These are phyloP conservation scores for Rubia tinctorum DNA, from an alignment of 305 asterid species.

Conservation along the genomic window DNA sequence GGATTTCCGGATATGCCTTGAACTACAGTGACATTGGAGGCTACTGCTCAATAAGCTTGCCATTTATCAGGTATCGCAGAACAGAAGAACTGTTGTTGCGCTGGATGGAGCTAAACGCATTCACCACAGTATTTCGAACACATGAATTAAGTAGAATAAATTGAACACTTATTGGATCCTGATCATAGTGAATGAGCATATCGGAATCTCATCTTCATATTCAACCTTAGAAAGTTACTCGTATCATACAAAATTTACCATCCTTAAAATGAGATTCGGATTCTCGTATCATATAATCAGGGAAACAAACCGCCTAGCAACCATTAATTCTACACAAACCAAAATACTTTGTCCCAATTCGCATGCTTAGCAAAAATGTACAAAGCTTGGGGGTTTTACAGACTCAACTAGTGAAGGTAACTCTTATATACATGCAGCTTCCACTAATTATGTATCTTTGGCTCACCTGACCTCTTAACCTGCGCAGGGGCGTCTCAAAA, in stretches of 20 bases:
- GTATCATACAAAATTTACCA: too few species aligned
- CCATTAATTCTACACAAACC: conserved; percentile 79
- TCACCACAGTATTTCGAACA: conserved; percentile 81
- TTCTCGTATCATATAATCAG: too few species aligned
- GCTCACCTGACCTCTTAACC: neutral
- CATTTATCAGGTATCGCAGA: conserved; percentile 66
- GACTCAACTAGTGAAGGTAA: conserved; percentile 84
- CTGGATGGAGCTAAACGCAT: conserved; percentile 93
- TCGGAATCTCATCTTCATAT: conserved; percentile 4
- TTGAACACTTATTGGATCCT: neutral
- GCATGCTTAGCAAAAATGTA: conserved; percentile 77
- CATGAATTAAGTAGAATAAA: conserved; percentile 64
- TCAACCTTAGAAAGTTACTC: too few species aligned
- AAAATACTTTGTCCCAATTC: conserved; percentile 65
- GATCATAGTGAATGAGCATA: neutral
- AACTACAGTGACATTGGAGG: conserved; percentile 97
- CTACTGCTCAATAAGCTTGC: conserved; percentile 69
- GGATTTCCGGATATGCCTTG: conserved; percentile 82
- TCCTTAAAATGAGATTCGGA: too few species aligned
- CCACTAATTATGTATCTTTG: neutral
- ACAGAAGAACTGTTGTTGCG: conserved; percentile 85
- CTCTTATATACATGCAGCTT: neutral
- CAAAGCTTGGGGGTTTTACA: conserved; percentile 89
- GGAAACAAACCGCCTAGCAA: conserved; percentile 85
- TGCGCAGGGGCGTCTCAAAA: conserved; percentile 72